Evolutionary conservation across 176 grass and related monocot genomes (phyloP).

Genomic region (Lolium multiflorum): DNA sequence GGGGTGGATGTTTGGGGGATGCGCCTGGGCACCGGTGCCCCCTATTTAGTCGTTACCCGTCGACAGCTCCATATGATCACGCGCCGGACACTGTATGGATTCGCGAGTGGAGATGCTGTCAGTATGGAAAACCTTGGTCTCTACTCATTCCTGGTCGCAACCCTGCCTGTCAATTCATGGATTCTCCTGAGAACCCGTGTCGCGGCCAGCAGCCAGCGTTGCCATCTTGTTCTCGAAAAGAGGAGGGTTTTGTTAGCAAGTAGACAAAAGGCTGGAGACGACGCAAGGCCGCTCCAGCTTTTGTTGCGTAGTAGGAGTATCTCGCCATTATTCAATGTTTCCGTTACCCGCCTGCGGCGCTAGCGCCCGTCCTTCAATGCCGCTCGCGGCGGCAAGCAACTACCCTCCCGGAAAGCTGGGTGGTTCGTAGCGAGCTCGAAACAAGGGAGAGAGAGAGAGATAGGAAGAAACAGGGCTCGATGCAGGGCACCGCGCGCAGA

Average conservation of each 20-base stretch:
- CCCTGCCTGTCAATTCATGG: not conserved
- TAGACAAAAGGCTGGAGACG: not conserved
- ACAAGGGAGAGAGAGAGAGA: not conserved
- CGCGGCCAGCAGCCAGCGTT: not conserved
- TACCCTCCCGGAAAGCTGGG: constrained; percentile 25
- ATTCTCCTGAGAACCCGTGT: constrained; percentile 5
- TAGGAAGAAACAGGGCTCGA: too few relatives aligned
- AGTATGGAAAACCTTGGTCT: not conserved
- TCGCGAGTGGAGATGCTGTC: too few relatives aligned
- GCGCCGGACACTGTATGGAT: too few relatives aligned
- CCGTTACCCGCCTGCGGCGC: constrained; percentile 6
- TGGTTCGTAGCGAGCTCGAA: constrained; percentile 2
- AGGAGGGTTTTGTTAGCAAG: not conserved
- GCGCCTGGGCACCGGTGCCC: too few relatives aligned
- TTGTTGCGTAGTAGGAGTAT: constrained; percentile 44
- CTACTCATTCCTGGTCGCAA: not conserved
- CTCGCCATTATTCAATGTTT: constrained; percentile 13
- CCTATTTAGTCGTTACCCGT: too few relatives aligned
- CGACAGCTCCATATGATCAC: too few relatives aligned
- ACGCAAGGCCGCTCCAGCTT: not conserved
- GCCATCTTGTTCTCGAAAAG: constrained; percentile 24
- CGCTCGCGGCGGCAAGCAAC: not conserved
- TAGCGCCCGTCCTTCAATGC: constrained; percentile 32
- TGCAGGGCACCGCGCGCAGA: not conserved
- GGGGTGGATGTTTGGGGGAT: too few relatives aligned